Base-by-base conservation (phyloP, 345 rosid genomes). In the Noccaea bulbosa region DNA sequence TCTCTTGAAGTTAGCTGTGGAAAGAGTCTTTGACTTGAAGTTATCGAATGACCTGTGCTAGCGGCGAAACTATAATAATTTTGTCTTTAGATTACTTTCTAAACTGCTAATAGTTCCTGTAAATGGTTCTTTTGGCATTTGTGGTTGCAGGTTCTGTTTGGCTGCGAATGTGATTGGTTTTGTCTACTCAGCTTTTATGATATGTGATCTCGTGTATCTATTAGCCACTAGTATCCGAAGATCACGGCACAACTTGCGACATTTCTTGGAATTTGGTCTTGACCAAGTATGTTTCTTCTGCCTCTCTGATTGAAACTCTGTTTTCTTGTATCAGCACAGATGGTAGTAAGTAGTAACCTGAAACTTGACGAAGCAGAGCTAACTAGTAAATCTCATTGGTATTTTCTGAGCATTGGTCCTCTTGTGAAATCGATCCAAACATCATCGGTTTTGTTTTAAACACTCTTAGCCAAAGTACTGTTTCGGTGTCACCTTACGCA, bases 91-190 rank as follows among this genome's bases (percentile, higher is more conserved):
- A 0, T 7, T 62, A 34, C 44, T 40, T 50, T 61, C 22, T 70
- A 11, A 20, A 46, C 11, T 37, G 46, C 35, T 48, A 35, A 32
- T 15, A 2, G 10, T 10, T 39, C 5, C 1, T 66, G 63, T 8
- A 33, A 54, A 20, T 71, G n/a, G 4, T 6, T 43, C 6, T 4
- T 35, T 16, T 52, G 56, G 58, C 27, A 49, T 22, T 38, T 45
- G 52, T 65, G 51, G 63, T 58, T 85, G 69, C 87, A 93, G 96
- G 86, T 93, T 83, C 69, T 87, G 86, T 67, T 41, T 88, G 81
- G 83, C 92, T 32, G 88, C 87, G 67, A 87, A 84, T 73, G 88
- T 85, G 71, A 82, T 93, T 8, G 97, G 91, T 17, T 88, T 87
- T 71, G 81, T 76, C 27, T 88, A 93, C 78, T 90, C 87, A 15